Percentiles rank a stretch among this genome's conserved stretches.
These are phyloP conservation scores for Xerocomellus amylosporus DNA, from an alignment of 768 basidiomycete genomes.

Conservation along the genomic window DNA sequence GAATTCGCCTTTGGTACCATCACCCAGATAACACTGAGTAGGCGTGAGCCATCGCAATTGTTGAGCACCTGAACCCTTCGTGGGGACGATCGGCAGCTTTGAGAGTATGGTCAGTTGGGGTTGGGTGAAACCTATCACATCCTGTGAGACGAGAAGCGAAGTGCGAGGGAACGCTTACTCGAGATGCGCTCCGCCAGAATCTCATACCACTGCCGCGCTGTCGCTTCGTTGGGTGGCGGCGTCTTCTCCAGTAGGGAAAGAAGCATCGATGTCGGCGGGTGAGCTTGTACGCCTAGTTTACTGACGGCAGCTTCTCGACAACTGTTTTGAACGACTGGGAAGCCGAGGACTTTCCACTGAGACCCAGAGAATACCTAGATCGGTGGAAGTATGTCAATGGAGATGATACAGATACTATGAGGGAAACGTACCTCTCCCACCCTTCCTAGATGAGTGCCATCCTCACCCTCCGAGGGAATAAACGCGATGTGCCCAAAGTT, in stretches of 20 bases:
- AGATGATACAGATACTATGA: background rate
- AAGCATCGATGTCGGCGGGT: slow-evolving; percentile 64
- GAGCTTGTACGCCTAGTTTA: slow-evolving; percentile 67
- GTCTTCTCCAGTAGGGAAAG: slow-evolving; percentile 55
- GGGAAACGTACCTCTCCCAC: slow-evolving; percentile 53
- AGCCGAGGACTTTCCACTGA: slow-evolving; percentile 75
- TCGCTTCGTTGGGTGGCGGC: slow-evolving; percentile 52
- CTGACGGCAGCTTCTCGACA: slow-evolving; percentile 49
- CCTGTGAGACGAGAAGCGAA: slow-evolving; percentile 2
- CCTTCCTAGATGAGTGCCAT: slow-evolving; percentile 53
- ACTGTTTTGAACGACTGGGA: slow-evolving; percentile 58
- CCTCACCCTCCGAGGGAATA: slow-evolving; percentile 67
- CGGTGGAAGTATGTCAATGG: background rate
- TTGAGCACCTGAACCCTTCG: slow-evolving; percentile 34
- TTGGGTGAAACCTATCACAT: slow-evolving; percentile 51
- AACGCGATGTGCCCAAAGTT: slow-evolving; percentile 62
- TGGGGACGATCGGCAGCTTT: slow-evolving; percentile 64
- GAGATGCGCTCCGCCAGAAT: slow-evolving; percentile 60
- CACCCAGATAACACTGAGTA: slow-evolving; percentile 66
- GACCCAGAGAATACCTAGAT: slow-evolving; percentile 65
- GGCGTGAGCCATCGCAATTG: slow-evolving; percentile 53
- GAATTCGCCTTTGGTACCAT: slow-evolving; percentile 50
- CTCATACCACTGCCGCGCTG: slow-evolving; percentile 66
- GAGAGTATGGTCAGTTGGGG: slow-evolving; percentile 58
- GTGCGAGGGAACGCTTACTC: slow-evolving; percentile 39